phyloP scores from a whole-genome alignment of 371 early-diverging fungal genomes.

The Apophysomyces variabilis region DNA sequence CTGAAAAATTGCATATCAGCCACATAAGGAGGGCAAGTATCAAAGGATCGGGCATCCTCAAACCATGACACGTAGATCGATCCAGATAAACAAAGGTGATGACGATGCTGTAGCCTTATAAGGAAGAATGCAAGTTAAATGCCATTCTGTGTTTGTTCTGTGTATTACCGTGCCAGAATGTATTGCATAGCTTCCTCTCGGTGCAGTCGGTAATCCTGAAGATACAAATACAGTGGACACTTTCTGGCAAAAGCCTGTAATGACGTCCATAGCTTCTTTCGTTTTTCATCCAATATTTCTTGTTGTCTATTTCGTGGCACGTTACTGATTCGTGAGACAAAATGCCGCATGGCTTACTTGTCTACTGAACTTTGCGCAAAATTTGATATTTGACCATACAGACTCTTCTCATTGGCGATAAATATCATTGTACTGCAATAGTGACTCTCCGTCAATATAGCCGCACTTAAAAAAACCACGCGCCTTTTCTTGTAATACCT shows the following conservation, averaged over 20 bases:
- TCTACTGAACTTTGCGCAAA: background rate
- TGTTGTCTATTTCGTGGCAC: constrained; percentile 7
- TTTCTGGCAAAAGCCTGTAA: constrained; percentile 2
- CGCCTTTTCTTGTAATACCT: constrained; percentile 2
- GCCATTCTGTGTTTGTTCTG: background rate
- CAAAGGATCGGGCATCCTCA: background rate
- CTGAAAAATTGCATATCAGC: constrained; percentile 1
- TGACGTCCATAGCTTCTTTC: background rate
- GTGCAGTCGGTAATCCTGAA: constrained; percentile 3
- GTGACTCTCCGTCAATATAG: background rate
- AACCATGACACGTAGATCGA: constrained; percentile 12
- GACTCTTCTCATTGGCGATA: constrained; percentile 15
- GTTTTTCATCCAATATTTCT: background rate
- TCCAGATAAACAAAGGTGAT: constrained; percentile 16
- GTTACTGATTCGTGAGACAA: background rate
- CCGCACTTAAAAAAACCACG: background rate
- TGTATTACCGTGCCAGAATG: constrained; percentile 18
- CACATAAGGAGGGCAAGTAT: background rate
- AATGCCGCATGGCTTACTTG: background rate
- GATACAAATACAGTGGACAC: constrained; percentile 21
- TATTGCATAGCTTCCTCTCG: background rate
- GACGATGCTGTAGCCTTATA: constrained; percentile 23
- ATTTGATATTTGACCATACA: constrained; percentile 15
- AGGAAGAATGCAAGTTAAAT: background rate
- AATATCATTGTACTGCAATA: constrained; percentile 15